Evolutionary conservation across 2,329 filamentous ascomycete species (phyloP).

Genomic region (Aspergillus melleus): DNA sequence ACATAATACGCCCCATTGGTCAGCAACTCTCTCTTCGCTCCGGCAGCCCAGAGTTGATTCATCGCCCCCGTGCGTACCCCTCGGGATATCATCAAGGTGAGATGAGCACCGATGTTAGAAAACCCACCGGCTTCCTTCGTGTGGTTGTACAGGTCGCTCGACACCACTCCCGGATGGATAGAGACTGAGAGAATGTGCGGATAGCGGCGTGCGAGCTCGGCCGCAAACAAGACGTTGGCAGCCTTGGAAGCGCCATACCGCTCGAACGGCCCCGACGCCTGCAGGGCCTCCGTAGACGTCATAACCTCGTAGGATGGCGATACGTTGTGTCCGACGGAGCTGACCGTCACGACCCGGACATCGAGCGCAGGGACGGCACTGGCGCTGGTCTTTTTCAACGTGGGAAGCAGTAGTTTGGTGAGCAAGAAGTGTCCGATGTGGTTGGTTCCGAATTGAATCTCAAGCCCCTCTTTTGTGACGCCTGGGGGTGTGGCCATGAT

Average conservation of each 20-base stretch:
- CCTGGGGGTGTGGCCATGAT: conserved; percentile 44
- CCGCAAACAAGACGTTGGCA: conserved; percentile 50
- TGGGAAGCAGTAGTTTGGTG: conserved; percentile 45
- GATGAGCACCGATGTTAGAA: conserved; percentile 22
- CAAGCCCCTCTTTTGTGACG: conserved; percentile 43
- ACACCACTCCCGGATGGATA: conserved; percentile 52
- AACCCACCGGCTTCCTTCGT: conserved; percentile 25
- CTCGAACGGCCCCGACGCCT: conserved; percentile 39
- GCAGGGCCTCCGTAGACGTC: conserved; percentile 37
- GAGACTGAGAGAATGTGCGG: conserved; percentile 47
- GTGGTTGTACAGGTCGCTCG: conserved; percentile 41
- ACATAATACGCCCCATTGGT: conserved; percentile 44
- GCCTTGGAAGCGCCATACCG: conserved; percentile 56
- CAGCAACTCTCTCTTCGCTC: conserved; percentile 31
- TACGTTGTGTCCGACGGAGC: conserved; percentile 37
- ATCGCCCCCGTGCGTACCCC: conserved; percentile 37
- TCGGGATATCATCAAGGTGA: conserved; percentile 30
- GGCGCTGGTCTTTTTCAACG: conserved; percentile 37
- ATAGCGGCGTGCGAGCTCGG: conserved; percentile 47
- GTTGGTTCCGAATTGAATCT: conserved; percentile 50
- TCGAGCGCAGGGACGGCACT: conserved; percentile 21
- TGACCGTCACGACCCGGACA: conserved; percentile 40
- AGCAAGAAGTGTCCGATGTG: conserved; percentile 49
- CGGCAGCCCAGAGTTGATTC: conserved; percentile 45
- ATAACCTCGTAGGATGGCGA: conserved; percentile 38